Evolutionary conservation across 768 basidiomycete species (phyloP), one percentile per base, ranked within the genome.

Genomic region (Xerocomellus chrysenteron): DNA sequence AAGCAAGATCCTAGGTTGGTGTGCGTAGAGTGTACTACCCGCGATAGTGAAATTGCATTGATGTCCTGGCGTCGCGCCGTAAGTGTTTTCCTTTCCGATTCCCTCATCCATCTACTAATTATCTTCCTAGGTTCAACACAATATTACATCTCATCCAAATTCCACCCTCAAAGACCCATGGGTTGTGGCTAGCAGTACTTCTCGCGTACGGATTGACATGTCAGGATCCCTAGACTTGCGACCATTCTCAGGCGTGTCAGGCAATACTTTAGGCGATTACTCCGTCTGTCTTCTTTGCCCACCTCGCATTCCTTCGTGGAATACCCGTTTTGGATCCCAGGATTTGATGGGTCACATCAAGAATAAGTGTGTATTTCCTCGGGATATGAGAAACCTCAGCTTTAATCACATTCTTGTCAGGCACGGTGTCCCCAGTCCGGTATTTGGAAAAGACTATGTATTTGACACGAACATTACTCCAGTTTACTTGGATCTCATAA

Each of bases 11-110:
- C 54, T 13, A 61, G 57, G 42, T 24, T 70, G 40, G 30, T 49
- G 26, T 70, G 69, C 32, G 4, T 46, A 16, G 58, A 58, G 48
- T 70, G 68, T 50, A 33, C 44, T 40, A 7, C 30, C 50, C 58
- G 26, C 12, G 46, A 63, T 40, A 48, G 37, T 16, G 32, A 19
- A 14, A 21, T 64, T 2, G 24, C 42, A 33, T 40, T 50, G 4
- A 63, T 71, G 63, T 56, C 61, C 17, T 70, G 68, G 68, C 69
- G 65, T 47, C 52, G 46, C 26, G 63, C 68, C 2, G 68, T 65
- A 14, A 52, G 67, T 52, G 12, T 16, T 53, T 42, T 47, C 13
- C 35, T 40, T 49, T 13, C 2, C 1, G 10, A 35, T 28, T 7
- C 14, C 19, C 1, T 26, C 24, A 2, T 24, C 17, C 12, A 32